Base-by-base conservation (phyloP, 2,329 filamentous ascomycete species). In the Chlorencoelia australis region DNA sequence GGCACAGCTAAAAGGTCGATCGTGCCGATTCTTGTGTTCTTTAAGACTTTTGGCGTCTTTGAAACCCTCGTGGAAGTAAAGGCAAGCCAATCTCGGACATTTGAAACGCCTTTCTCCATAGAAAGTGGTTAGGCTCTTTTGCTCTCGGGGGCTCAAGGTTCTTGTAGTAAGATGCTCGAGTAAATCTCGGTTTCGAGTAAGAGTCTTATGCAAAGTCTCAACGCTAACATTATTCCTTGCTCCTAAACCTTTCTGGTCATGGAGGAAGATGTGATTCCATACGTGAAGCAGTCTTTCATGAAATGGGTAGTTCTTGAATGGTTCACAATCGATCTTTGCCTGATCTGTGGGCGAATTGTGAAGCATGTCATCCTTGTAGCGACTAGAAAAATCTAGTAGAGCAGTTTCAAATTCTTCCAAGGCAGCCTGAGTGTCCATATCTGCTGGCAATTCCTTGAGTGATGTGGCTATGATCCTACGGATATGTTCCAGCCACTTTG, bases 21-120 rank as follows among this genome's bases (percentile, higher is more conserved):
- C 48, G 35, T 66, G 62, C 3, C 54, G 43, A 16, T 49, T 45
- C 21, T 59, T 35, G 37, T 65, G 62, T 7, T 51, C 28, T 5
- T 64, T 54, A n/a, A 57, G 48, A 11, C 43, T 33, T 30, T 43
- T 42, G 0, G 33, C 37, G 19, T 56, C 55, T 4, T 43, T 35
- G 41, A 65, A 66, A 0, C 63, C 62, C 32, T 63, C 51, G 18
- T 59, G 55, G 39, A 65, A 66, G 43, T 59, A 62, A 21, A 45
- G 55, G 42, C 62, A 65, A n/a, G 51, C 59, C 18, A 57, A 43
- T 21, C 50, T 56, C 1, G 51, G 49, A 37, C 62, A 65, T 43
- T 63, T 64, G 52, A 56, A 63, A 6, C 43, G 41, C 4, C 53
- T 56, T 2, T 44, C 13, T 5, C 63, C 60, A 35, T 65, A 63